Evolutionary conservation across 83 land plant genomes (phyloP), one percentile per base, ranked within the genome.

Genomic region (Diphasiastrum complanatum): DNA sequence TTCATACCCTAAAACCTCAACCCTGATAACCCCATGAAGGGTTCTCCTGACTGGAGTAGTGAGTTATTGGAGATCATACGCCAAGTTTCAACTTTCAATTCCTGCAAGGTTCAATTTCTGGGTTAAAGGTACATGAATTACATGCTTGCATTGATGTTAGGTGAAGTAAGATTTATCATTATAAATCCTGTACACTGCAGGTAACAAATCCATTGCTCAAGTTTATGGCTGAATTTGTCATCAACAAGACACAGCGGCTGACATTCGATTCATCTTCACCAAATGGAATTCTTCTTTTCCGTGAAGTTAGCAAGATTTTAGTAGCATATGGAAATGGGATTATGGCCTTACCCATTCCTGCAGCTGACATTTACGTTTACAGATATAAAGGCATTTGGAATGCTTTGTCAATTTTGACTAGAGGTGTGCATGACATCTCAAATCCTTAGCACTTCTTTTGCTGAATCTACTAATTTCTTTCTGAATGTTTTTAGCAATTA

Each of bases 301-400:
- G 98, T 24, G 98, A 88, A 81, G 83, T 92, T 28, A 92, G 98
- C 75, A 92, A 92, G 49, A 32, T 92, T 64, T 63, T 88, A 40
- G 96, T 92, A 5, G 96, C 98, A 32, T 92, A 92, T 74, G 98
- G 98, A 5, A 75, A 96, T 65, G 78, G 98, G 68, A 63, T 85
- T 29, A 71, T 92, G 58, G 69, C 91, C 58, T 69, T 81, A 41
- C 88, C 96, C 19, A 79, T 67, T 47, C 71, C 68, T 38, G n/a
- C n/a, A n/a, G 47, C 81, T 48, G 98, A 88, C 78, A 60, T 79
- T 2, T 92, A 92, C 74, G 57, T 78, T 28, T 85, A 45, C 71
- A 92, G 79, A 51, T 92, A 88, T 75, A 88, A 92, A 63, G 98
- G 98, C 14, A 92, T 92, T 24, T 88, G 95, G 95, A 88, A 84